Evolutionary conservation across 352 stramenopile genomes (phyloP).

Genomic region (Phytophthora chlamydospora): DNA sequence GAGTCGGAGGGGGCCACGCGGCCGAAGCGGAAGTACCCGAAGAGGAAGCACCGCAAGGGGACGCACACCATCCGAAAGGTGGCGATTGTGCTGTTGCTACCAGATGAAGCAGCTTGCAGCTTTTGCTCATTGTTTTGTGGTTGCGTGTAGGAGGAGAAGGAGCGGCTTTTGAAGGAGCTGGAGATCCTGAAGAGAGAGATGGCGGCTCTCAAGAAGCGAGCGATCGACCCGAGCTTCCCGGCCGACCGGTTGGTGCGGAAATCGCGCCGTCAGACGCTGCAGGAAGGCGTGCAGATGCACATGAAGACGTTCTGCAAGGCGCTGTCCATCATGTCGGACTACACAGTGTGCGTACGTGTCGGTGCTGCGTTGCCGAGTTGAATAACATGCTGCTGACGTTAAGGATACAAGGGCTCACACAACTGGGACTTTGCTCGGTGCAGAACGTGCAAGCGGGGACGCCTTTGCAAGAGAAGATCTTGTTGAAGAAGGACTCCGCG

Average conservation of each 20-base stretch:
- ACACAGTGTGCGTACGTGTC: slow-evolving; percentile 37
- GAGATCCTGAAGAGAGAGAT: slow-evolving; percentile 36
- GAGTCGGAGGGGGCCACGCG: slow-evolving; percentile 4
- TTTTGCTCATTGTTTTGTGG: slow-evolving; percentile 1
- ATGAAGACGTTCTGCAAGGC: slow-evolving; percentile 30
- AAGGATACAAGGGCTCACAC: background rate
- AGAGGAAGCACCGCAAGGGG: slow-evolving; percentile 40
- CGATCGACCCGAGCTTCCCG: slow-evolving; percentile 14
- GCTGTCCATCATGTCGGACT: slow-evolving; percentile 37
- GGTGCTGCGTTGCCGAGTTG: background rate
- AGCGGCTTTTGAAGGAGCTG: slow-evolving; percentile 31
- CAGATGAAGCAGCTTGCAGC: background rate
- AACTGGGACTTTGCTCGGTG: slow-evolving; percentile 1
- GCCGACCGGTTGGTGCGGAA: slow-evolving; percentile 17
- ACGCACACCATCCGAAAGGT: slow-evolving; percentile 42
- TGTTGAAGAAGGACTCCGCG: slow-evolving; percentile 25
- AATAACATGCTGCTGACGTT: background rate
- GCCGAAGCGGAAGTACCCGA: slow-evolving; percentile 31
- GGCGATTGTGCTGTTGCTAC: background rate
- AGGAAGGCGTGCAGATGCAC: slow-evolving; percentile 22
- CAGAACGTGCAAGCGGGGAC: slow-evolving; percentile 36
- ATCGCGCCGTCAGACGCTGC: slow-evolving; percentile 19
- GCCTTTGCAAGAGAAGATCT: slow-evolving; percentile 38
- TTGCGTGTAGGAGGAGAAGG: slow-evolving; percentile 37
- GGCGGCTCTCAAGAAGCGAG: slow-evolving; percentile 34